Conservation (phyloP, 805 yeast species). For the Metschnikowia shivogae region DNA sequence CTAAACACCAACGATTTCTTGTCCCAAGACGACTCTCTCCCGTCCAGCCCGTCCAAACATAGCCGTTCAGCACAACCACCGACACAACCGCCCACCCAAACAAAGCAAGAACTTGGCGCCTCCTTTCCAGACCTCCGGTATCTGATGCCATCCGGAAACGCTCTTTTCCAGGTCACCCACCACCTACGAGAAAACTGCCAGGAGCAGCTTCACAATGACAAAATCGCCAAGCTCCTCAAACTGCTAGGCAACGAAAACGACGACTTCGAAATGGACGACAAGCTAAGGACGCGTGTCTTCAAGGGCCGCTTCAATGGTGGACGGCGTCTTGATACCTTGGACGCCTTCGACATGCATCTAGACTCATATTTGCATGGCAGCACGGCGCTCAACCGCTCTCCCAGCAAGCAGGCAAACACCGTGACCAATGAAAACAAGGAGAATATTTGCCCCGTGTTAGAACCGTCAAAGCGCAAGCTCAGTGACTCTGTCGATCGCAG, state of each 20-base stretch:
- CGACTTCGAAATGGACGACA: constrained; percentile 18
- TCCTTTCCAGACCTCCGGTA: constrained; percentile 14
- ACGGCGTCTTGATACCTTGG: constrained; percentile 12
- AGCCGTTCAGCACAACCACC: not conserved
- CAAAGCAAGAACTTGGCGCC: constrained; percentile 8
- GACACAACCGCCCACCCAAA: constrained; percentile 1
- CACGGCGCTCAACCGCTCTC: constrained; percentile 11
- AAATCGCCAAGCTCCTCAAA: constrained; percentile 36
- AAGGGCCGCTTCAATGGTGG: constrained; percentile 18
- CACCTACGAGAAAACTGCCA: constrained; percentile 18
- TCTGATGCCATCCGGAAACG: constrained; percentile 20
- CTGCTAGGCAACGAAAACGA: constrained; percentile 28
- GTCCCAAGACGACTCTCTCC: constrained; percentile 5
- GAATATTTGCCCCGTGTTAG: constrained; percentile 24
- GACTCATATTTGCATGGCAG: constrained; percentile 15
- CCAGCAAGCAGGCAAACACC: constrained; percentile 7
- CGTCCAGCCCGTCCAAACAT: constrained; percentile 14
- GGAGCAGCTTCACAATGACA: constrained; percentile 28
- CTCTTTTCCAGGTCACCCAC: constrained; percentile 31
- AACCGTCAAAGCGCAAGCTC: constrained; percentile 26
- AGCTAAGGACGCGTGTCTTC: constrained; percentile 18
- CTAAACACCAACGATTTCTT: constrained; percentile 13
- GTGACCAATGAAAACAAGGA: constrained; percentile 26
- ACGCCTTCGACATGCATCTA: constrained; percentile 17
- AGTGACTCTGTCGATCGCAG: constrained; percentile 5